These are phyloP conservation scores for Trichoderma harzianum DNA, from an alignment of 2,329 filamentous ascomycete species.

Conservation along the genomic window DNA sequence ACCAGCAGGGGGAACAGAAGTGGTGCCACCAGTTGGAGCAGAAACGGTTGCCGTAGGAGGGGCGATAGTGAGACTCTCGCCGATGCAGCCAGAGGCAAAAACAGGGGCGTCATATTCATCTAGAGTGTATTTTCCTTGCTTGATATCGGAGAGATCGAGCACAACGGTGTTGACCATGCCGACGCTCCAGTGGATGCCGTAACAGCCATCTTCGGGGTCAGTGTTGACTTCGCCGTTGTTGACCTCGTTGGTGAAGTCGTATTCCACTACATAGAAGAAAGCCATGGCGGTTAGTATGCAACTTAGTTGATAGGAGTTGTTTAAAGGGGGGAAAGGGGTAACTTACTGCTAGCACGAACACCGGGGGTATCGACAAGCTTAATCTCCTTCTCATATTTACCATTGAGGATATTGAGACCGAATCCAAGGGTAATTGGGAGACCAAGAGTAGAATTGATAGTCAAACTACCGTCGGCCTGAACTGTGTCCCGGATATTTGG, in stretches of 20 bases:
- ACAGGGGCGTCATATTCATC: not conserved
- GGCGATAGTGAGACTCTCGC: not conserved
- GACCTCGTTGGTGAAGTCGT: constrained; percentile 1
- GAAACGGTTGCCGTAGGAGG: not conserved
- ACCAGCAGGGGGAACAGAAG: not conserved
- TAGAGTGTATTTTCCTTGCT: not conserved
- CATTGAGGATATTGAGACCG: not conserved
- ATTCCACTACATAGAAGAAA: not conserved
- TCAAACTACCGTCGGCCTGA: not conserved
- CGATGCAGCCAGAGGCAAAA: constrained; percentile 4
- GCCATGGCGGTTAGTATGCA: not conserved
- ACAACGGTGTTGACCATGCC: not conserved
- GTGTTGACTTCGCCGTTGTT: not conserved
- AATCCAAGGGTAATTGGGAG: not conserved
- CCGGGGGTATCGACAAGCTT: constrained; percentile 1
- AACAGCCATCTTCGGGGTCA: not conserved
- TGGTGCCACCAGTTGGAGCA: not conserved
- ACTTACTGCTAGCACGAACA: not conserved
- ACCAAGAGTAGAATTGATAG: not conserved
- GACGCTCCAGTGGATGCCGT: not conserved
- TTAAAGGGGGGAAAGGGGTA: not conserved
- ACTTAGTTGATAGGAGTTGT: not conserved
- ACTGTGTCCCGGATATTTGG: not conserved
- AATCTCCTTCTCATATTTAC: constrained; percentile 3
- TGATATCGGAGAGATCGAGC: not conserved